Evolutionary conservation across 805 yeast species (phyloP).

Genomic region (Kuraishia piskuri): DNA sequence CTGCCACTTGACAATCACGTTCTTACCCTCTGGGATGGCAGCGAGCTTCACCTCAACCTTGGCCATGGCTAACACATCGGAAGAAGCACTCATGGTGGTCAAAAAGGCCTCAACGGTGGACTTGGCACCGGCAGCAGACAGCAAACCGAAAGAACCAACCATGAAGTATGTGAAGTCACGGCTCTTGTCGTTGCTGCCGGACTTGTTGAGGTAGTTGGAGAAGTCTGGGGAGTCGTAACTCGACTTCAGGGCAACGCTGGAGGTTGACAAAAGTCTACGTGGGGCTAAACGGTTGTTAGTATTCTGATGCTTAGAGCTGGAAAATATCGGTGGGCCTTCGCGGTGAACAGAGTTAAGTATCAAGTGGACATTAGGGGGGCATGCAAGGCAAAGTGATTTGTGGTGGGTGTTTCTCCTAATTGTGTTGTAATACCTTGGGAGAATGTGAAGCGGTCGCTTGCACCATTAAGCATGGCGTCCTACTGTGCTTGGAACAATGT

Average conservation of each 20-base stretch:
- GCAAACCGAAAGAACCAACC: conserved; percentile 91
- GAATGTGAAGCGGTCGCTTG: no score
- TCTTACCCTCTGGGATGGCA: conserved; percentile 94
- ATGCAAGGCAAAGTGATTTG: no score
- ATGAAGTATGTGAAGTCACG: conserved; percentile 93
- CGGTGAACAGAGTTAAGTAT: no score
- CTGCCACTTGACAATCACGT: conserved; percentile 98
- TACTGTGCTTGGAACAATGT: no score
- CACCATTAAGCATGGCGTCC: no score
- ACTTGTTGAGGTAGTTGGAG: conserved; percentile 66
- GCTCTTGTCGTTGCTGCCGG: conserved; percentile 58
- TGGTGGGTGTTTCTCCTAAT: no score
- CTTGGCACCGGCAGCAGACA: conserved; percentile 91
- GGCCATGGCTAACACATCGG: conserved; percentile 98
- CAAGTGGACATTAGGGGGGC: no score
- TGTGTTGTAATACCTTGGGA: no score
- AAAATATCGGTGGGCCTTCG: no score
- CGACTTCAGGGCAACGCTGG: conserved; percentile 49
- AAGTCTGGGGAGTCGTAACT: conserved; percentile 90
- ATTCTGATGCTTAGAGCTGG: no score
- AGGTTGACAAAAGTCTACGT: conserved; percentile 42
- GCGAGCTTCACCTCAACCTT: conserved; percentile 95
- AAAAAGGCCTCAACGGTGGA: conserved; percentile 92
- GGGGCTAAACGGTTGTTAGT: conserved; percentile 2
- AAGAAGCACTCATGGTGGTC: conserved; percentile 93